Evolutionary conservation across 495 filamentous ascomycete species (phyloP).

Genomic region (Neurospora terricola): DNA sequence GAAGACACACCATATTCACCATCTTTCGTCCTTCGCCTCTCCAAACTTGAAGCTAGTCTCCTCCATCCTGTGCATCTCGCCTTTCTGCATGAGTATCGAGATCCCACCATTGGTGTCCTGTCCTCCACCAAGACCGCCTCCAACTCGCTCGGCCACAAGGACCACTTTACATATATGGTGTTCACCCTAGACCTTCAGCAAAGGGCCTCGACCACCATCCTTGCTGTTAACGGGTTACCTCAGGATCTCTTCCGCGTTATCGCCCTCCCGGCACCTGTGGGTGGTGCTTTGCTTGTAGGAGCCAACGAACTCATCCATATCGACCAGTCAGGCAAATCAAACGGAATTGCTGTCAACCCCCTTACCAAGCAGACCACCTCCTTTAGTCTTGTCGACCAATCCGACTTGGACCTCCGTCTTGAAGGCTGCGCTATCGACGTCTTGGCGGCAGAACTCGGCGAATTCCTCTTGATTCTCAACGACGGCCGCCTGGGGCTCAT

Average conservation of each 20-base stretch:
- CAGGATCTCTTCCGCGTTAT: constrained; percentile 83
- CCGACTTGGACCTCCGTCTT: constrained; percentile 64
- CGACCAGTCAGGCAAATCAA: constrained; percentile 89
- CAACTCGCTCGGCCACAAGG: constrained; percentile 68
- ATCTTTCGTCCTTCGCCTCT: constrained; percentile 84
- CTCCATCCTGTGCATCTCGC: constrained; percentile 82
- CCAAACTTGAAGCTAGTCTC: constrained; percentile 75
- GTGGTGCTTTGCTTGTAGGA: constrained; percentile 79
- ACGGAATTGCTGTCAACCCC: constrained; percentile 87
- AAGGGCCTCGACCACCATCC: constrained; percentile 81
- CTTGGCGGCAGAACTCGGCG: constrained; percentile 62
- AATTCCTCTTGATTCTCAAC: constrained; percentile 73
- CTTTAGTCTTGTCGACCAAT: constrained; percentile 76
- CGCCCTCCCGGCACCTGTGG: constrained; percentile 74
- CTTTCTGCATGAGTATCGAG: constrained; percentile 93
- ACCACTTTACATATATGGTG: constrained; percentile 79
- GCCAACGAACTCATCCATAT: constrained; percentile 89
- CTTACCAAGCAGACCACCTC: constrained; percentile 71
- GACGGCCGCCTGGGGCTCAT: constrained; percentile 67
- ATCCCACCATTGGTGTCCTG: constrained; percentile 92
- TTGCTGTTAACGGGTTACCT: constrained; percentile 74
- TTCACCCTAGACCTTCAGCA: constrained; percentile 94
- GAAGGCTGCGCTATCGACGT: constrained; percentile 75
- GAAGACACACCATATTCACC: constrained; percentile 71
- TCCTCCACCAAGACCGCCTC: constrained; percentile 66